These are phyloP conservation scores for Neurospora sp. DNA, from an alignment of 495 filamentous ascomycete species.

Conservation along the genomic window DNA sequence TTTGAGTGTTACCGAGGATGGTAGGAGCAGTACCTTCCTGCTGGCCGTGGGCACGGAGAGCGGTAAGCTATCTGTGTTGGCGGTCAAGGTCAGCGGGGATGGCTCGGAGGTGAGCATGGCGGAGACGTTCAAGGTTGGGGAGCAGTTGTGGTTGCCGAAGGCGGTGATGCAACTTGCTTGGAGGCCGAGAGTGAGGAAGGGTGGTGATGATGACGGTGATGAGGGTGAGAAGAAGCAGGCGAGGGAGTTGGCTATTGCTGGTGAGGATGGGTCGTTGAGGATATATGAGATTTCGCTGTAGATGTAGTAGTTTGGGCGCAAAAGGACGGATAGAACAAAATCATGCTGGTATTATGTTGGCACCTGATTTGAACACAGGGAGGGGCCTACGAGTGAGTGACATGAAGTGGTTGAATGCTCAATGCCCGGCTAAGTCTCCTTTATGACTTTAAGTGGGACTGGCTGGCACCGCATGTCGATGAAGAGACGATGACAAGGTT, in stretches of 20 bases:
- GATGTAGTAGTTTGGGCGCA: not conserved
- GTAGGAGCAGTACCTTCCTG: slow-evolving; percentile 24
- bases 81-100: slow-evolving; percentile 21
- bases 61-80: slow-evolving; percentile 40
- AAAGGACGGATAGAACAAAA: not conserved
- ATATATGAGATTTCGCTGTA: slow-evolving; percentile 49
- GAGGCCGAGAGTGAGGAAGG: slow-evolving; percentile 42
- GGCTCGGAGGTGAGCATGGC: slow-evolving; percentile 32
- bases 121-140: slow-evolving; percentile 33
- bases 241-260: slow-evolving; percentile 63
- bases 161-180: slow-evolving; percentile 67
- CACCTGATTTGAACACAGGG: too few relatives aligned
- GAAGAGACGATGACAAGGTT: not conserved
- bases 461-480: not conserved
- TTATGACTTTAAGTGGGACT: not conserved
- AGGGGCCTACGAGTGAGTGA: not conserved
- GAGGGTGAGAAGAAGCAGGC: not conserved
- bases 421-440: not conserved
- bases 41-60: slow-evolving; percentile 61
- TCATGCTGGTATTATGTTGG: not conserved
- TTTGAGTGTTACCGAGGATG: slow-evolving; percentile 17
- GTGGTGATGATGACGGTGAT: not conserved
- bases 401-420: not conserved
- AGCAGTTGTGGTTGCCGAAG: slow-evolving; percentile 51
- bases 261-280: slow-evolving; percentile 72